phyloP scores from a whole-genome alignment of 371 early-diverging fungal species.

The Apophysomyces variabilis region DNA sequence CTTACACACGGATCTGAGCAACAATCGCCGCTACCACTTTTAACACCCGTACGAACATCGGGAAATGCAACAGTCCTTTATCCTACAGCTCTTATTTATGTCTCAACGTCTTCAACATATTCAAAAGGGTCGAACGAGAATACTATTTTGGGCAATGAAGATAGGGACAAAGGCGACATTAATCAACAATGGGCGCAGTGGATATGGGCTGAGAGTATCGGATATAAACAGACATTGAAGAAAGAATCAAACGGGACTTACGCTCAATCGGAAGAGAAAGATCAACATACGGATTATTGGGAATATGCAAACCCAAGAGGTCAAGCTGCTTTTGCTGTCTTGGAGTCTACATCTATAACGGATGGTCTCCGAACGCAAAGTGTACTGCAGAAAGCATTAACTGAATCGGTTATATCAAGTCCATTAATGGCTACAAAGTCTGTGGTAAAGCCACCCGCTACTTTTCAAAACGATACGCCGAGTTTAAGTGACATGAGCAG shows the following conservation, averaged over 20 bases:
- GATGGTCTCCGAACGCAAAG: conserved; percentile 26
- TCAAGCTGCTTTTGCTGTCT: neutral
- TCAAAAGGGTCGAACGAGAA: conserved; percentile 38
- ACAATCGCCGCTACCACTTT: neutral
- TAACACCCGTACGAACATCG: conserved; percentile 26
- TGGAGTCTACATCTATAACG: conserved; percentile 17
- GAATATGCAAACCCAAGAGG: conserved; percentile 19
- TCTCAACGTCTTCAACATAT: conserved; percentile 28
- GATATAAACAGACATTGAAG: neutral
- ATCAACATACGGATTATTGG: conserved; percentile 22
- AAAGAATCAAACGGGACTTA: conserved; percentile 3
- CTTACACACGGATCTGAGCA: neutral
- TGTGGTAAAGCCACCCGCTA: conserved; percentile 19
- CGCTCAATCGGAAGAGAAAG: neutral
- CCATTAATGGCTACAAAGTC: conserved; percentile 46
- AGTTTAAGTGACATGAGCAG: neutral
- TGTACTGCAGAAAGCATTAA: conserved; percentile 34
- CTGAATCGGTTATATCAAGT: conserved; percentile 31
- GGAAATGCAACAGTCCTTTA: conserved; percentile 30
- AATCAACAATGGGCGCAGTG: conserved; percentile 47
- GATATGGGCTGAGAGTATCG: conserved; percentile 34
- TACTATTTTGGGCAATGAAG: conserved; percentile 34
- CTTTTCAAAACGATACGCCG: neutral
- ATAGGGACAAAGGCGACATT: conserved; percentile 42
- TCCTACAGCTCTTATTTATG: conserved; percentile 39